These are phyloP conservation scores for Paecilomyces niveus DNA, from an alignment of 2,329 filamentous ascomycete genomes.

Conservation along the genomic window DNA sequence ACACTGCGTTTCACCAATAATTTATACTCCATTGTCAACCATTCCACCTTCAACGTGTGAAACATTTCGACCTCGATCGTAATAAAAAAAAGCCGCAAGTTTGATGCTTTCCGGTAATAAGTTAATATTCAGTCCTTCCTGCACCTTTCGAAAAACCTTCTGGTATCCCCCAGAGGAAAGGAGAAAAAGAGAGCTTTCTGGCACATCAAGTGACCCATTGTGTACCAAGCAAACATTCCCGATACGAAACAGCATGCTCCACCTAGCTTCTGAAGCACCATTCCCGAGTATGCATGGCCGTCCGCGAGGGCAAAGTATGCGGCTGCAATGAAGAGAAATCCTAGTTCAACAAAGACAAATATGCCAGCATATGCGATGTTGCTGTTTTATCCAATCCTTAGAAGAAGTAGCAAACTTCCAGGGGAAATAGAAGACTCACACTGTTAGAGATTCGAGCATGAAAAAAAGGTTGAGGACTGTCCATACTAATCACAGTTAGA, in stretches of 20 bases:
- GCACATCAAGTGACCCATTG: conserved; percentile 36
- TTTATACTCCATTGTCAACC: background rate
- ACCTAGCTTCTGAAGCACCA: conserved; percentile 37
- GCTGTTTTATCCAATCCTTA: conserved; percentile 7
- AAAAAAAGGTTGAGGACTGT: conserved; percentile 42
- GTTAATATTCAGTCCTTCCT: conserved; percentile 3
- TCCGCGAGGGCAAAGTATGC: conserved; percentile 43
- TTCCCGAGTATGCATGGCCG: conserved; percentile 25
- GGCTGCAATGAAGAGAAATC: conserved; percentile 37
- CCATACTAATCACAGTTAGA: conserved; percentile 27
- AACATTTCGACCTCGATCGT: background rate
- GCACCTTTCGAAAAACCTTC: conserved; percentile 31
- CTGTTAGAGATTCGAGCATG: conserved; percentile 37
- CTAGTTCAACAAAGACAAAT: conserved; percentile 42
- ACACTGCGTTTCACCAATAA: background rate
- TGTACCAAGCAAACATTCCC: conserved; percentile 42
- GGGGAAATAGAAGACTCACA: conserved; percentile 12
- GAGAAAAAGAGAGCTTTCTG: conserved; percentile 29
- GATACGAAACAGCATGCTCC: conserved; percentile 42
- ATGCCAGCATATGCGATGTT: conserved; percentile 44
- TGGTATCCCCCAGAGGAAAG: conserved; percentile 38
- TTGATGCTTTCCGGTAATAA: background rate
- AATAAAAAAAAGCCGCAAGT: background rate
- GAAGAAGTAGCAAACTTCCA: background rate
- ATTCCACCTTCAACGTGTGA: background rate